A percentile compares a stretch with the other conserved stretches of the same genome.
These are phyloP conservation scores for Neurospora sp. DNA, from an alignment of 495 filamentous ascomycete genomes.

Conservation along the genomic window DNA sequence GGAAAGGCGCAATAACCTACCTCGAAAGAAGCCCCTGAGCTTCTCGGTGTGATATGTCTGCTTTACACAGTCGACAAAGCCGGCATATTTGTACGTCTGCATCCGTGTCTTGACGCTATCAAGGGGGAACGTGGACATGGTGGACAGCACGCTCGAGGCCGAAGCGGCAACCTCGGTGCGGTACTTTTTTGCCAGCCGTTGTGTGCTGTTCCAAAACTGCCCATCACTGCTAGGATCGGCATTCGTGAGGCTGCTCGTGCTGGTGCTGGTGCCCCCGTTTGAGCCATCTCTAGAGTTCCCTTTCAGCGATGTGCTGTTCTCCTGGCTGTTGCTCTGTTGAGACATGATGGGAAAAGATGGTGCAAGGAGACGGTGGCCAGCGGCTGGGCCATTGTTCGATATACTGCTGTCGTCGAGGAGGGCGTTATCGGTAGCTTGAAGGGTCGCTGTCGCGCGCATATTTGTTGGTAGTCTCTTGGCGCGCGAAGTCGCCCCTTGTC, in stretches of 20 bases:
- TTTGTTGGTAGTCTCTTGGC: neutral
- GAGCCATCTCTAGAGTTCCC: neutral
- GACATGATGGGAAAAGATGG: conserved; percentile 35
- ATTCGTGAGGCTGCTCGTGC: conserved; percentile 1
- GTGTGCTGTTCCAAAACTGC: conserved; percentile 29
- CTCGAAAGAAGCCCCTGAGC: conserved; percentile 67
- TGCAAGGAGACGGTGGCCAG: conserved; percentile 11
- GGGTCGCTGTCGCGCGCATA: neutral
- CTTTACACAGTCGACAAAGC: conserved; percentile 56
- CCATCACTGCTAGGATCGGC: neutral
- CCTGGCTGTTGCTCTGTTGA: conserved; percentile 27
- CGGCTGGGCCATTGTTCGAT: conserved; percentile 23
- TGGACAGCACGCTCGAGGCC: conserved; percentile 61
- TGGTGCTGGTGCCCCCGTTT: neutral
- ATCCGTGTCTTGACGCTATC: conserved; percentile 82
- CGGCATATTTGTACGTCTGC: conserved; percentile 70
- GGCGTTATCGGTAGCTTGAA: conserved; percentile 2
- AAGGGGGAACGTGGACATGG: conserved; percentile 64
- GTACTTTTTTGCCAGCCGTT: conserved; percentile 60
- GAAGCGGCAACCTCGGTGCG: conserved; percentile 72
- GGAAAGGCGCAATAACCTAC: conserved; percentile 28
- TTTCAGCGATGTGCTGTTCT: conserved; percentile 2
- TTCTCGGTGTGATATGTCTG: conserved; percentile 66
- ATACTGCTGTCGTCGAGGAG: conserved; percentile 28
- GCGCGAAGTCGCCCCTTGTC: neutral